Base-by-base conservation (phyloP, 2,329 filamentous ascomycete genomes). In the Pseudocercospora macadamiae region DNA sequence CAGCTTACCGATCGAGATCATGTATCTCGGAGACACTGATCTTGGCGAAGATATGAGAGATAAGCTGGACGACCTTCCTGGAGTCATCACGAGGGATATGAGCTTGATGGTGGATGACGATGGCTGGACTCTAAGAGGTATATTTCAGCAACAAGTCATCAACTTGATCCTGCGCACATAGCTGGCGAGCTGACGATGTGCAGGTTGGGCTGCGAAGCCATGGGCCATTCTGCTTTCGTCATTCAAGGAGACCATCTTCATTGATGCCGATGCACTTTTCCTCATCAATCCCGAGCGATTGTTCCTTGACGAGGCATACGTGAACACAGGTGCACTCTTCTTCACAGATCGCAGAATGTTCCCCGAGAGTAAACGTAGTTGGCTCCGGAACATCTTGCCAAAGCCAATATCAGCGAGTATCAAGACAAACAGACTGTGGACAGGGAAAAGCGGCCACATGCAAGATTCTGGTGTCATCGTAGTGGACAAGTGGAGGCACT, bases 401-500 rank as follows among this genome's bases (percentile, higher is more conserved):
- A 73, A 74, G 52, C 78, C 78, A 2, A 71, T 80, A 3, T 78
- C 75, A 0, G 69, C 69, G 36, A 73, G 77, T 16, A 76, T 74
- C 4, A 76, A 74, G 53, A 69, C 76, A 16, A 70, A 68, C 21
- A 52, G 68, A 18, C 68, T 75, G 56, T 77, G 75, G 75, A 72
- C 64, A 1, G 75, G 74, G 4, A 65, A 73, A 26, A 75, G 72
- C 21, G 71, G 71, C 4, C 74, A 77, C 54, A 68, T 73, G 60
- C 78, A 80, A 66, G 78, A 80, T 64, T 77, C 76, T 12, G 79
- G 78, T 3, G 79, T 80, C 1, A 66, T 81, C 0, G 76, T 80
- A 1, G 73, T 80, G 3, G 77, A 81, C 62, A 80, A 78, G 52
- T 79, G 75, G 73, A 71, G 70, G 52, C 78, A 80, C 62, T 80